Percentiles rank a stretch among this genome's conserved stretches.
These are phyloP conservation scores for Termitomyces sp. DNA, from an alignment of 768 basidiomycete species.

Conservation along the genomic window DNA sequence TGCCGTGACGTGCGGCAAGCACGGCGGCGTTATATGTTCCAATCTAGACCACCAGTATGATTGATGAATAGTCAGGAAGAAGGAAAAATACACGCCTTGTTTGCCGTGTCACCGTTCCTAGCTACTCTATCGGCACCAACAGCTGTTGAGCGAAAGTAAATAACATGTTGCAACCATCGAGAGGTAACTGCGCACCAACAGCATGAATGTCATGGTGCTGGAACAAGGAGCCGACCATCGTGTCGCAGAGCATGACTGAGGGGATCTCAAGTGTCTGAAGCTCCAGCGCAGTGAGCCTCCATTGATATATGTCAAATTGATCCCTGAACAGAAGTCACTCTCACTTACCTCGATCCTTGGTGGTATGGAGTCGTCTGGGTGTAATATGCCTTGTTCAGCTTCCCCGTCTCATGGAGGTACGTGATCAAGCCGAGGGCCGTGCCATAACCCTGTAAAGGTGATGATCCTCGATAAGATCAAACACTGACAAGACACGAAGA, in stretches of 20 bases:
- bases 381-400: constrained; percentile 81
- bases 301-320: not conserved
- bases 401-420: constrained; percentile 73
- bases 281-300: constrained; percentile 85
- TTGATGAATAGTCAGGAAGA: not conserved
- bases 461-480: not conserved
- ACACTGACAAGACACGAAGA: not conserved
- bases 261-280: constrained; percentile 81
- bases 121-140: constrained; percentile 91
- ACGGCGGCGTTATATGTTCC: constrained; percentile 97
- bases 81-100: constrained; percentile 52
- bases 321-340: not conserved
- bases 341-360: constrained; percentile 73
- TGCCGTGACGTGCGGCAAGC: constrained; percentile 79
- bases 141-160: constrained; percentile 33
- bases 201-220: constrained; percentile 83
- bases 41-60: constrained; percentile 39
- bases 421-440: constrained; percentile 95
- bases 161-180: not conserved
- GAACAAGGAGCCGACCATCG: constrained; percentile 95
- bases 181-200: constrained; percentile 47
- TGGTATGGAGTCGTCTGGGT: constrained; percentile 96
- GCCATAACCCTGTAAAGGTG: constrained; percentile 78
- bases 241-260: constrained; percentile 94
- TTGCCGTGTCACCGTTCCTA: constrained; percentile 94